Percentiles rank a stretch among this genome's conserved stretches.
Conservation (phyloP, 2,329 filamentous ascomycete species). For the Fusarium coffeatum region DNA sequence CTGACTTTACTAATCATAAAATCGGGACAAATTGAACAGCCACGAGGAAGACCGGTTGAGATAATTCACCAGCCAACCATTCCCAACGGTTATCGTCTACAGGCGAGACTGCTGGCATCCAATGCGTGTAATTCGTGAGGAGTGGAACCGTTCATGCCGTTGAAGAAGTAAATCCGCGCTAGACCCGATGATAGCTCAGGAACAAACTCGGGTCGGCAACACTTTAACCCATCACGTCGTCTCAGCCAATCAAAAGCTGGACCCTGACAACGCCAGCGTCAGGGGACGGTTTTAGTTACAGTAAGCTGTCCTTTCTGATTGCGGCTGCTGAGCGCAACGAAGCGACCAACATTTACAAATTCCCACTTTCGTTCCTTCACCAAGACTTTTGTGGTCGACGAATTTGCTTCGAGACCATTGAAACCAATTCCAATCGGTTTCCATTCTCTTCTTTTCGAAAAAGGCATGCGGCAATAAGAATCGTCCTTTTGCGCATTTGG, state of each 20-base stretch:
- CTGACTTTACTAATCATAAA: too few species aligned
- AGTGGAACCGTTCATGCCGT: neutral
- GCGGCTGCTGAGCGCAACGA: conserved; percentile 28
- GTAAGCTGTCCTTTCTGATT: conserved; percentile 47
- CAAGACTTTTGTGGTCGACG: conserved; percentile 10
- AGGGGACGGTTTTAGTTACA: conserved; percentile 43
- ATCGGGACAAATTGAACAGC: too few species aligned
- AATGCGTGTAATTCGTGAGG: neutral
- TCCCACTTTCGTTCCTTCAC: conserved; percentile 20
- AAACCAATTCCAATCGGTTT: conserved; percentile 29
- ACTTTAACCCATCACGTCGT: conserved; percentile 42
- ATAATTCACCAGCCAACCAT: neutral
- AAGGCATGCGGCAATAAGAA: conserved; percentile 43
- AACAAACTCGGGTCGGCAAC: conserved; percentile 38
- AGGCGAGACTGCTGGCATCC: neutral
- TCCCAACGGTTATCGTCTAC: neutral
- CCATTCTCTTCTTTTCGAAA: conserved; percentile 10
- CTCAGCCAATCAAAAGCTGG: conserved; percentile 39
- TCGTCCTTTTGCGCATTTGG: conserved; percentile 29
- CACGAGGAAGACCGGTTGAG: too few species aligned
- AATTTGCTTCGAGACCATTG: conserved; percentile 13
- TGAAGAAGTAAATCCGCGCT: conserved; percentile 1
- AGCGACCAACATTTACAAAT: conserved; percentile 33
- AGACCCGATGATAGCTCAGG: conserved; percentile 1
- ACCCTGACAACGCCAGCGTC: conserved; percentile 38